Base-by-base conservation (phyloP, 345 rosid species). In the Aurinia saxatilis region DNA sequence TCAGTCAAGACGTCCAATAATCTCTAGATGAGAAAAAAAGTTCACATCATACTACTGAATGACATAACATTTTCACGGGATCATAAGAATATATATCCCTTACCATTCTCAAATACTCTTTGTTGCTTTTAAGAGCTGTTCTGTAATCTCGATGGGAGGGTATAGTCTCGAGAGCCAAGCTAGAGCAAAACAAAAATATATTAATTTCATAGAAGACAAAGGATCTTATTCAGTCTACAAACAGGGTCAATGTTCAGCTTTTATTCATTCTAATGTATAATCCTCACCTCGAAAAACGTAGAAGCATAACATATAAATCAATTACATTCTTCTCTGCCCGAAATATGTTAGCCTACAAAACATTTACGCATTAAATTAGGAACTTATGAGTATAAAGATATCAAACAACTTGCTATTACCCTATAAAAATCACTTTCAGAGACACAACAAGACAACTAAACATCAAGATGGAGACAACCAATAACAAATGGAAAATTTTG, bases 81-180 rank as follows among this genome's bases (percentile, higher is more conserved):
- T 23, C 36, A 44, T 13, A 40, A 25, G 11, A 10, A 16, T 3
- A 37, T 14, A 19, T 33, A 69, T 48, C 2, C 2, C 46, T 31
- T 74, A 85, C 97, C 90, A 78, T 83, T 80, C 73, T 89, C 70
- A 85, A 67, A 65, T 73, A 78, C 57, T 68, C 57, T 40, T 80
- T 93, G 50, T 82, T 73, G 69, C 66, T 80, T 63, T 70, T 76
- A 5, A 50, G 36, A 57, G 86, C 76, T 29, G 73, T 46, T 74
- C 80, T 68, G 66, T 85, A 89, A 36, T 87, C 97, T 70, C 84
- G 91, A 77, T 93, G 99, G 39, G 73, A 55, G 3, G 99, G 99
- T 72, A 93, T 89, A 41, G 99, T 93, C 83, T 93, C 99, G 7
- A 83, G 73, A 45, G 82, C 96, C 90, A 93, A 79, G 74, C 99